Evolutionary conservation across 139 green algal species (phyloP).

Genomic region (Ettlia oleoabundans): DNA sequence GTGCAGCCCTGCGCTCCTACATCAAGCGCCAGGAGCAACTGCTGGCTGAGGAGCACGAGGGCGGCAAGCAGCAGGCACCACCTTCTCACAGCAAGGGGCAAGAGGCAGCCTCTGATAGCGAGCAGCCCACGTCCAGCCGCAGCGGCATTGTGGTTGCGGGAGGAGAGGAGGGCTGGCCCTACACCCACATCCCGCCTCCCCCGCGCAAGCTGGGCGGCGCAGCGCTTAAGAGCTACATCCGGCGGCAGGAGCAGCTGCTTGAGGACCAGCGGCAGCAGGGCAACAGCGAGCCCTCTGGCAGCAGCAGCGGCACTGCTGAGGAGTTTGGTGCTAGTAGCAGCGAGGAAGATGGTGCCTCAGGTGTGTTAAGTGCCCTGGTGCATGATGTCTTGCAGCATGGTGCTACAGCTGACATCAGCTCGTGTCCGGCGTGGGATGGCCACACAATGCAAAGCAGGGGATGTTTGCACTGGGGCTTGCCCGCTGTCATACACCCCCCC

Average conservation of each 20-base stretch:
- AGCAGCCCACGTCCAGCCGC: background rate
- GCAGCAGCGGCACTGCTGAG: slow-evolving; percentile 20
- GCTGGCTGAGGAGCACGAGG: background rate
- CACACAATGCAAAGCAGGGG: too few species aligned
- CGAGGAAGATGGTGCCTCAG: background rate
- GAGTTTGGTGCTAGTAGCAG: slow-evolving; percentile 25
- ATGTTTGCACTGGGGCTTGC: too few species aligned
- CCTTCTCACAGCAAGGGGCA: background rate
- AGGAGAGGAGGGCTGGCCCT: background rate
- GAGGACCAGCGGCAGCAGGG: background rate
- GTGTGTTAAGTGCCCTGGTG: too few species aligned
- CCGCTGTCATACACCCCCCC: too few species aligned
- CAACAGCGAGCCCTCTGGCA: slow-evolving; percentile 12
- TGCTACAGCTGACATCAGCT: too few species aligned
- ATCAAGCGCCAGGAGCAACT: slow-evolving; percentile 16
- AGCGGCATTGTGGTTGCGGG: background rate
- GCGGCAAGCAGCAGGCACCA: background rate
- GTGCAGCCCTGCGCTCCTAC: slow-evolving; percentile 19
- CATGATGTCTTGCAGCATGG: too few species aligned
- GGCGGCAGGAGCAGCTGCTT: slow-evolving; percentile 8
- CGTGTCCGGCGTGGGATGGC: too few species aligned
- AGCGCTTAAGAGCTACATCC: background rate
- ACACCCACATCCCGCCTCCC: background rate
- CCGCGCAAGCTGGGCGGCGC: slow-evolving; percentile 7
- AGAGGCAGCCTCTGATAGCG: background rate